Conservation (phyloP, 108 stramenopile genomes). For the Nitzschia palea region DNA sequence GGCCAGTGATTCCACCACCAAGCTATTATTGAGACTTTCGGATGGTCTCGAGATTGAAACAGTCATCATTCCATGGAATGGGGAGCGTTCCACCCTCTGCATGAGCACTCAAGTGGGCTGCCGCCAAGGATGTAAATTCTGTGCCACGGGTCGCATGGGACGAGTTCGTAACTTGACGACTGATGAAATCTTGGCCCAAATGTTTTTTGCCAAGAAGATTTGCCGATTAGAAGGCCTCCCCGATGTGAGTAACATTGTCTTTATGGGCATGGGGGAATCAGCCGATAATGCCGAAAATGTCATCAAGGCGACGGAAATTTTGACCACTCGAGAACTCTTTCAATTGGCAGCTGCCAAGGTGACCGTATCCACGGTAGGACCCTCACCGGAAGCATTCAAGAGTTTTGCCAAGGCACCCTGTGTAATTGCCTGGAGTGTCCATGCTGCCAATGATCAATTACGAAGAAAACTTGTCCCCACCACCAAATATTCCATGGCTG, state of each 20-base stretch:
- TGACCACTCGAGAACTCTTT: constrained; percentile 63
- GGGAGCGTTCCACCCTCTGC: constrained; percentile 64
- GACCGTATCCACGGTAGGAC: constrained; percentile 87
- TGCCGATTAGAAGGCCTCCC: constrained; percentile 46
- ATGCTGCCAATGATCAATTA: constrained; percentile 73
- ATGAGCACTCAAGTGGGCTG: constrained; percentile 90
- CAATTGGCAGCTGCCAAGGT: constrained; percentile 60
- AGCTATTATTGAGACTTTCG: constrained; percentile 55
- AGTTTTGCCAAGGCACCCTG: constrained; percentile 58
- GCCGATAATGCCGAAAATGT: constrained; percentile 74
- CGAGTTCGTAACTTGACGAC: constrained; percentile 48
- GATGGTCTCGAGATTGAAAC: constrained; percentile 82
- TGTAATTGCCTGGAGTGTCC: constrained; percentile 84
- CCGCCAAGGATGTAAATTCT: constrained; percentile 87
- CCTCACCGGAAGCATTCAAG: constrained; percentile 58
- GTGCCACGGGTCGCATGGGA: constrained; percentile 83
- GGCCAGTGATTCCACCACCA: constrained; percentile 62
- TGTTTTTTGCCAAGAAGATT: constrained; percentile 71
- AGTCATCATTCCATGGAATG: constrained; percentile 78
- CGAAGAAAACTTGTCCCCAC: constrained; percentile 78
- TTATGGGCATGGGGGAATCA: constrained; percentile 92
- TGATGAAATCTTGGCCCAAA: constrained; percentile 82
- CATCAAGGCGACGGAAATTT: constrained; percentile 40
- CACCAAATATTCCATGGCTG: constrained; percentile 70
- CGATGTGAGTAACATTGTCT: constrained; percentile 58